phyloP scores from a whole-genome alignment of 1,284 basidiomycete species.

The Gastroboletus turbinatus region DNA sequence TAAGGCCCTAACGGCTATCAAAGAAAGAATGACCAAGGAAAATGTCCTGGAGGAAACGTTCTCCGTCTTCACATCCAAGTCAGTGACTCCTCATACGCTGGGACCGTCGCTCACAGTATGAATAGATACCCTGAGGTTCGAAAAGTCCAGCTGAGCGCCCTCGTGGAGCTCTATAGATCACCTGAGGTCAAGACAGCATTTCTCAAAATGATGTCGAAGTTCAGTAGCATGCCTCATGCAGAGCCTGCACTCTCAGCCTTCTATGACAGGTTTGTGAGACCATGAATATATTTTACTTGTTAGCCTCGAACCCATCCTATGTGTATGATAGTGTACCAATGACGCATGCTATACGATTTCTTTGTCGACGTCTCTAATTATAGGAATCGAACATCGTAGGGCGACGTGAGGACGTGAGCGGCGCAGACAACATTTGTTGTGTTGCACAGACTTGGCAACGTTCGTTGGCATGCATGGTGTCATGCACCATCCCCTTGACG shows the following conservation, averaged over 20 bases:
- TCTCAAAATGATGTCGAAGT: constrained; percentile 14
- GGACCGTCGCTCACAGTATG: constrained; percentile 5
- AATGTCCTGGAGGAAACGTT: constrained; percentile 32
- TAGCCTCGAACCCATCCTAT: not conserved
- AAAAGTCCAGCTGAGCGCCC: constrained; percentile 12
- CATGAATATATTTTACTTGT: not conserved
- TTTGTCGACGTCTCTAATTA: not conserved
- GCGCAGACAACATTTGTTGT: not conserved
- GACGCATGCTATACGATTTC: not conserved
- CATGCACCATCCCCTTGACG: constrained; percentile 57
- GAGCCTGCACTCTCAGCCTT: constrained; percentile 18
- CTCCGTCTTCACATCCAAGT: constrained; percentile 33
- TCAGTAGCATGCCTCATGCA: constrained; percentile 19
- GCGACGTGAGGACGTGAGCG: not conserved
- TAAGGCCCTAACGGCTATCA: constrained; percentile 26
- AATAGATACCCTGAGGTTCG: constrained; percentile 22
- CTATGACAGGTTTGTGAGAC: constrained; percentile 18
- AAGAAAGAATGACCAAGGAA: constrained; percentile 11
- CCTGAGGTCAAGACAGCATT: constrained; percentile 18
- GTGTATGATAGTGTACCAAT: not conserved
- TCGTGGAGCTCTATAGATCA: constrained; percentile 10
- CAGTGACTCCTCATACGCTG: not conserved
- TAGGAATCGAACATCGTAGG: not conserved
- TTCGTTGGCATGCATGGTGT: constrained; percentile 1
- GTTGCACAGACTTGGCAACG: not conserved